A percentile compares a stretch with the other conserved stretches of the same genome.
Evolutionary conservation across 2,329 filamentous ascomycete species (phyloP).

Genomic region (Colletotrichum noveboracense): DNA sequence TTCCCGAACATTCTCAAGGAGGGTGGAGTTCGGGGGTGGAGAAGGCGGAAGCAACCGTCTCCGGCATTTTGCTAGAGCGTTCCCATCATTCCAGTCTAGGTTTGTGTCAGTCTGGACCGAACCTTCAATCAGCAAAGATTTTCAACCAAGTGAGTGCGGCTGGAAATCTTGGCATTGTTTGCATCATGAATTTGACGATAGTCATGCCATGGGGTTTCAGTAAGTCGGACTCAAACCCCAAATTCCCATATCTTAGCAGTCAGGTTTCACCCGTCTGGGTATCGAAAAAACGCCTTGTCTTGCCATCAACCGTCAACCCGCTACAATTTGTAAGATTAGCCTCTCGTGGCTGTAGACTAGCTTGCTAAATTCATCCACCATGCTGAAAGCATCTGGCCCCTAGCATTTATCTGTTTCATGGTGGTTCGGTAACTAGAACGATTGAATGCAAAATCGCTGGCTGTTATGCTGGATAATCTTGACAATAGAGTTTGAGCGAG

Average conservation of each 20-base stretch:
- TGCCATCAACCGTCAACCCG: background rate
- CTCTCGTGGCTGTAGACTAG: background rate
- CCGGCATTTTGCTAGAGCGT: background rate
- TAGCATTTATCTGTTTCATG: background rate
- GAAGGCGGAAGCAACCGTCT: background rate
- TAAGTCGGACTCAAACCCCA: background rate
- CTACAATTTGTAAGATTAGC: fast-evolving
- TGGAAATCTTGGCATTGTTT: background rate
- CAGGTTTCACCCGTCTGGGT: background rate
- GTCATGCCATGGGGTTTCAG: background rate
- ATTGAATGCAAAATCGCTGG: background rate
- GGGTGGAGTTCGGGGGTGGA: background rate
- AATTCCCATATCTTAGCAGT: background rate
- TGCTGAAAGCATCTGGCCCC: background rate
- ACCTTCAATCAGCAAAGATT: background rate
- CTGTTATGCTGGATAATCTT: background rate
- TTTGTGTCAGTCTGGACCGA: background rate
- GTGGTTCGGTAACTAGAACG: background rate
- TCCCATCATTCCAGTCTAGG: background rate
- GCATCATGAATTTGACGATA: background rate
- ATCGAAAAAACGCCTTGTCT: background rate
- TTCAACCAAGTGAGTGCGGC: background rate
- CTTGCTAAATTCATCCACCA: background rate
- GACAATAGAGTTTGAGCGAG: background rate
- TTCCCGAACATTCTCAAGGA: background rate